Evolutionary conservation across 495 filamentous ascomycete species (phyloP), one percentile per base, ranked within the genome.

Genomic region (Geoglossum glabrum): DNA sequence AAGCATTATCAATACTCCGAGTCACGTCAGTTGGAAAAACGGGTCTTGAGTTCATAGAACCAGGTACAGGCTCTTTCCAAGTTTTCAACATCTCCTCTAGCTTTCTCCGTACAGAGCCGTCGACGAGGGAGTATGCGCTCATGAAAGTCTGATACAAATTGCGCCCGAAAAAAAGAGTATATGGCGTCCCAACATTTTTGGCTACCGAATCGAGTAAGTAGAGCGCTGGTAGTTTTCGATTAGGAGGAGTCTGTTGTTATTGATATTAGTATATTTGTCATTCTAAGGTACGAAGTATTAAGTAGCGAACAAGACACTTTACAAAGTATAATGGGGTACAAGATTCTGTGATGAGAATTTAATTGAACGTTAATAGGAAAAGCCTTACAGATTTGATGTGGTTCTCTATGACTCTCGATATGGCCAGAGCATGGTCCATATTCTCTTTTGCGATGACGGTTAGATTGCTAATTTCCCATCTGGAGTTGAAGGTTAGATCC

Each of bases 181-280:
- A 98, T 51, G 92, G 93, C 0, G 89, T 95, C 27, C 93, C 93
- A 58, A 97, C 89, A 76, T 97, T 97, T 72, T 98, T 98, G 64
- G 92, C 92, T 57, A 98, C 86, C 9, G 90, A 96, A 72, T 98
- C 92, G 66, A 96, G 85, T 63, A 98, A 84, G 73, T 97, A 98
- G n/a, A 98, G 76, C 1, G 93, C 87, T 25, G 90, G 88, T 17
- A 98, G 73, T 64, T 96, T 98, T 66, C 84, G 85, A 36, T 75
- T 73, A 23, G 92, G 88, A 46, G 87, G 79, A 45, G 81, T 84
- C 90, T 98, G 74, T 2, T 4, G n/a, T 45, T 21, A 21, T 45
- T 45, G 40, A 3, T 10, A 19, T 45, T 10, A 45, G 40, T 19
- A 45, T 21, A 19, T 21, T 45, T 10, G 40, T 45, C n/a, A 21